phyloP scores from a whole-genome alignment of 2,329 filamentous ascomycete genomes.

The Fusarium coffeatum region DNA sequence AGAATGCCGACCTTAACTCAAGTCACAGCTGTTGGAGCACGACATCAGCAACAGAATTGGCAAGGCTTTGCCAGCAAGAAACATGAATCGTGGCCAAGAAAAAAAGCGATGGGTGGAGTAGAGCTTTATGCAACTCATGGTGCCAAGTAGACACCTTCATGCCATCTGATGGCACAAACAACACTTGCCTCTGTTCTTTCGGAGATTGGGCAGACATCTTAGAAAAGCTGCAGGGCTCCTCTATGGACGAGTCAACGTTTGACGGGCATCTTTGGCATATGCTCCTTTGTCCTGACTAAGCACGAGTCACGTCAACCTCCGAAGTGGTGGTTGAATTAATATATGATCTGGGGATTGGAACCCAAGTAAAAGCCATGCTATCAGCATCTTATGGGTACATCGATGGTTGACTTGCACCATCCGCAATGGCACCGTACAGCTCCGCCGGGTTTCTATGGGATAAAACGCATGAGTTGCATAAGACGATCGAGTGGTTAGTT shows the following conservation, averaged over 20 bases:
- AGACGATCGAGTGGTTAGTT: constrained; percentile 12
- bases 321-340: constrained; percentile 10
- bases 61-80: neutral
- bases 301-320: constrained; percentile 6
- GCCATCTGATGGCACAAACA: constrained; percentile 19
- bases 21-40: neutral
- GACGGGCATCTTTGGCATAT: neutral
- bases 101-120: constrained; percentile 2
- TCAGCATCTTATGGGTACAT: constrained; percentile 18
- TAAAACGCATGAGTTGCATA: constrained; percentile 8
- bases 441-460: constrained; percentile 1
- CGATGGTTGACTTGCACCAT: constrained; percentile 21
- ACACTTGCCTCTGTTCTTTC: neutral
- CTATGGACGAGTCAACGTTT: neutral
- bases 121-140: constrained; percentile 8
- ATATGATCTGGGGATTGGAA: constrained; percentile 1
- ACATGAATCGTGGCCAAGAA: neutral
- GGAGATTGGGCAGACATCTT: constrained; percentile 4
- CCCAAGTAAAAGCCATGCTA: constrained; percentile 1
- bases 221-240: constrained; percentile 6
- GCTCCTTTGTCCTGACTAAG: neutral
- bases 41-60: neutral
- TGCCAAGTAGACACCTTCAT: constrained; percentile 1
- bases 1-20: neutral
- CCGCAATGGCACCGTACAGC: constrained; percentile 15